Conservation (phyloP, 495 filamentous ascomycete species). For the Aspergillus mulundensis region DNA sequence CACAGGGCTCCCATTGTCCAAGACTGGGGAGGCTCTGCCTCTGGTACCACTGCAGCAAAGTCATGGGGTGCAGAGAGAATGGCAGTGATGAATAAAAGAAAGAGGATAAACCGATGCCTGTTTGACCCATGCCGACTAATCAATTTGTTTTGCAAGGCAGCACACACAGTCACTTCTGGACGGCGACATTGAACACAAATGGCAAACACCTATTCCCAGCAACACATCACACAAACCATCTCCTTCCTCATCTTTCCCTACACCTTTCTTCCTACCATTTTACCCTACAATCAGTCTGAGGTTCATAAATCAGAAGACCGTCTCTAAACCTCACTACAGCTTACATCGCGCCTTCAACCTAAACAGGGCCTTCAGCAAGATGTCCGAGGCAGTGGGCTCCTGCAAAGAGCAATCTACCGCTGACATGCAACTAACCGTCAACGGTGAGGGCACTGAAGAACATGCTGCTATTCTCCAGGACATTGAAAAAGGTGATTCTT, state of each 20-base stretch:
- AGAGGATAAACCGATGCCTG: no score
- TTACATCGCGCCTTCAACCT: slow-evolving; percentile 1
- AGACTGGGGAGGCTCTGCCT: no score
- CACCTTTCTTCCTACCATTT: not conserved
- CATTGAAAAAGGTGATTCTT: not conserved
- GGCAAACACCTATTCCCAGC: not conserved
- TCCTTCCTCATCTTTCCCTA: not conserved
- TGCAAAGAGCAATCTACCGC: slow-evolving; percentile 1
- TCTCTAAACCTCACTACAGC: not conserved
- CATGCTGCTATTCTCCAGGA: not conserved
- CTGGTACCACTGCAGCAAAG: no score
- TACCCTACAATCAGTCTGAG: not conserved
- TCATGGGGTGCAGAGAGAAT: no score
- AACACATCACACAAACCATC: slow-evolving; percentile 2
- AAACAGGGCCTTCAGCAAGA: not conserved
- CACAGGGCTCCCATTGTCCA: no score
- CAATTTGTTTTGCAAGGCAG: not conserved
- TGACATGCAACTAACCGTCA: not conserved
- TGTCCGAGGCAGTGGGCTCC: not conserved
- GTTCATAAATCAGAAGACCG: not conserved
- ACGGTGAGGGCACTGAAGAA: not conserved
- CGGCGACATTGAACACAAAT: not conserved
- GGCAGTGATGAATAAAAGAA: no score
- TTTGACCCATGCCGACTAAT: not conserved
- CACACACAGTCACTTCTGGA: slow-evolving; percentile 5